A percentile compares a stretch with the other conserved stretches of the same genome.
These are phyloP conservation scores for Paramecium sonneborni DNA, from an alignment of 73 alveolate species.

Conservation along the genomic window DNA sequence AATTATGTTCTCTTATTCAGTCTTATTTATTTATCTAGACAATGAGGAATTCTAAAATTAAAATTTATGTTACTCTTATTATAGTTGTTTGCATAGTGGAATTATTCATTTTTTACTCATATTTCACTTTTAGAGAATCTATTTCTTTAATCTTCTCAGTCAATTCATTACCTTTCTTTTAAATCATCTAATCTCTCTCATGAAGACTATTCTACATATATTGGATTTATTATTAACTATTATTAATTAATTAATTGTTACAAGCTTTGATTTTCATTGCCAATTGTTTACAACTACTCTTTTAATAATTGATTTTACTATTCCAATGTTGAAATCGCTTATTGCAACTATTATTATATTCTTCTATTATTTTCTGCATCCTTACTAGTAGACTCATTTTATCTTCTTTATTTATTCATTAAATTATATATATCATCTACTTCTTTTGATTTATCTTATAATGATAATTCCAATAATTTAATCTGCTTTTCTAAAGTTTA, in stretches of 20 bases:
- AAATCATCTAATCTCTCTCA: slow-evolving; percentile 36
- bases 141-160: slow-evolving; percentile 21
- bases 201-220: slow-evolving; percentile 29
- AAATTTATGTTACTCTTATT: background rate
- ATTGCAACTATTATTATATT: background rate
- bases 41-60: background rate
- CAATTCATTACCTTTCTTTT: background rate
- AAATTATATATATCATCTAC: background rate
- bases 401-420: slow-evolving; percentile 42
- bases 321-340: background rate
- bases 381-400: background rate
- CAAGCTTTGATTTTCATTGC: background rate
- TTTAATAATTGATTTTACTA: background rate
- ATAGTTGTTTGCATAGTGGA: background rate
- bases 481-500: background rate
- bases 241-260: background rate
- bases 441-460: slow-evolving; percentile 27
- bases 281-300: background rate
- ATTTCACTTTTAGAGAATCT: background rate
- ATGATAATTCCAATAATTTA: background rate
- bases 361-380: slow-evolving; percentile 2
- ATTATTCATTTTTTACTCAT: background rate
- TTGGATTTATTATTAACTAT: background rate
- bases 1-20: background rate
- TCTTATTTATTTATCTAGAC: background rate